Evolutionary conservation across 2,329 filamentous ascomycete genomes (phyloP).

Genomic region (Calonectria pteridis): DNA sequence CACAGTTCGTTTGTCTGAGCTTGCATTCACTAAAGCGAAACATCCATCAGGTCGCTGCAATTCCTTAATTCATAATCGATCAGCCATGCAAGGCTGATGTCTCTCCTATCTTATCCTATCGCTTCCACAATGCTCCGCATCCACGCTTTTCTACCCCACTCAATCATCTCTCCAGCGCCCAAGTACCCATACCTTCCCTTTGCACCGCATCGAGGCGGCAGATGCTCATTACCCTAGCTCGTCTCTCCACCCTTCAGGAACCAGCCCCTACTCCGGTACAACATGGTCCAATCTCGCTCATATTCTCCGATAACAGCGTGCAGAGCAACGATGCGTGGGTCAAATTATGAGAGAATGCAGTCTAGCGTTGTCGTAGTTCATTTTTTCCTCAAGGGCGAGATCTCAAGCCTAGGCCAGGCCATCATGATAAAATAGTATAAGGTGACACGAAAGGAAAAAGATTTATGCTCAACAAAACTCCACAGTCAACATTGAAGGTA

Average conservation of each 20-base stretch:
- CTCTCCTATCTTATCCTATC: background rate
- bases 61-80: conserved; percentile 10
- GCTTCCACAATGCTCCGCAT: background rate
- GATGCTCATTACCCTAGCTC: background rate
- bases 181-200: background rate
- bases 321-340: background rate
- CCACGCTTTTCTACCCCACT: background rate
- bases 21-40: background rate
- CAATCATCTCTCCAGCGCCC: background rate
- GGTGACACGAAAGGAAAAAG: conserved; percentile 11
- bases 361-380: background rate
- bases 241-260: conserved; percentile 18
- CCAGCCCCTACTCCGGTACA: conserved; percentile 23
- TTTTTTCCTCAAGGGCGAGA: background rate
- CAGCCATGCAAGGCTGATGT: background rate
- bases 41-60: background rate
- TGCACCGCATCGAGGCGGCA: background rate
- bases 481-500: conserved; percentile 16
- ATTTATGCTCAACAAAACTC: conserved; percentile 25
- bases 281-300: background rate
- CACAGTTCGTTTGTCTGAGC: background rate
- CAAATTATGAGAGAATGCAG: background rate
- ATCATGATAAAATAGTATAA: conserved; percentile 12
- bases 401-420: conserved; percentile 9
- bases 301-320: background rate